These are phyloP conservation scores for Mariannaea sp. DNA, from an alignment of 2,329 filamentous ascomycete species.

Conservation along the genomic window DNA sequence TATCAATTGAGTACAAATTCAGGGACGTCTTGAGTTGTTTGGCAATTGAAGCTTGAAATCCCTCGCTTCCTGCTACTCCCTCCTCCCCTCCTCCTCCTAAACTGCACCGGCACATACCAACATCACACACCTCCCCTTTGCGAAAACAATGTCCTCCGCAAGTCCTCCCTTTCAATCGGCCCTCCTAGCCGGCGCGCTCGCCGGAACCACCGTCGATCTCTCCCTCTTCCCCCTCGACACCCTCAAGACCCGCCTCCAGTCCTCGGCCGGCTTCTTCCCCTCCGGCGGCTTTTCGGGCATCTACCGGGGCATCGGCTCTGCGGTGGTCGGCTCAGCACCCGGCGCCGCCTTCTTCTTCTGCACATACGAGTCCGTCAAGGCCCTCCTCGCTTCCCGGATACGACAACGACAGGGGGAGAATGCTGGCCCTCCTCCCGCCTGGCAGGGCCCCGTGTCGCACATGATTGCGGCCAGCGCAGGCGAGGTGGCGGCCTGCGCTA, in stretches of 20 bases:
- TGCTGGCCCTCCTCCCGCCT: slow-evolving; percentile 31
- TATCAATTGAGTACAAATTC: neutral
- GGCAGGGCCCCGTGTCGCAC: slow-evolving; percentile 58
- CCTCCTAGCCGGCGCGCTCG: slow-evolving; percentile 81
- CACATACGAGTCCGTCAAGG: slow-evolving; percentile 82
- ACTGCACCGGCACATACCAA: too few species aligned
- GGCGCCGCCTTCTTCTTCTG: slow-evolving; percentile 97
- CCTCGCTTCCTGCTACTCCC: too few species aligned
- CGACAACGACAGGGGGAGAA: slow-evolving; percentile 33
- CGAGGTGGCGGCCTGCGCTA: slow-evolving; percentile 88
- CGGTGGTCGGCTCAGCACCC: slow-evolving; percentile 88
- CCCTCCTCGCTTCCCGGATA: slow-evolving; percentile 46
- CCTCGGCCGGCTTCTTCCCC: slow-evolving; percentile 74
- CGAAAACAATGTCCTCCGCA: slow-evolving; percentile 19
- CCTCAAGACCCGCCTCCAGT: slow-evolving; percentile 95
- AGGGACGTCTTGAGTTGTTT: too few species aligned
- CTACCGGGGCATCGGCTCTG: slow-evolving; percentile 89
- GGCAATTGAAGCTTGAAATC: too few species aligned
- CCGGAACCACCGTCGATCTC: slow-evolving; percentile 94
- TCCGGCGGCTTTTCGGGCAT: slow-evolving; percentile 89
- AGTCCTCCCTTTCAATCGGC: slow-evolving; percentile 61
- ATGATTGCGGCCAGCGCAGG: slow-evolving; percentile 86
- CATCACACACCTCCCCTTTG: neutral
- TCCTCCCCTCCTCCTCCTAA: too few species aligned
- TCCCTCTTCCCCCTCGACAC: slow-evolving; percentile 98